Conservation (phyloP, 495 filamentous ascomycete genomes). For the Aspergillus leporis region DNA sequence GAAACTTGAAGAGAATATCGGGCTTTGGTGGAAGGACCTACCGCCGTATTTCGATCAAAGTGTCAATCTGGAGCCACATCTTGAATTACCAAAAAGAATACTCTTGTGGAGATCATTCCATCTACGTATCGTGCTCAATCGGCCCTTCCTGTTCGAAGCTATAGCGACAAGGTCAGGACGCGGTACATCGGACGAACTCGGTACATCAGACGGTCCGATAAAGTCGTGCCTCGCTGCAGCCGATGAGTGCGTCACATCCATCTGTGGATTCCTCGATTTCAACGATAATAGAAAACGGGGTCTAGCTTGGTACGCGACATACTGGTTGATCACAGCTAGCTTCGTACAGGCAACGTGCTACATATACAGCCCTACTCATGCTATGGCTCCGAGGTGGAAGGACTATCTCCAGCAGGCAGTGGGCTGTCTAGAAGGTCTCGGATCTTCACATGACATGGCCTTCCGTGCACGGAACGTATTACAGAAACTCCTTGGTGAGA, state of each 20-base stretch:
- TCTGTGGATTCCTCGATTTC: constrained; percentile 20
- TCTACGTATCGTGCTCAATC: constrained; percentile 26
- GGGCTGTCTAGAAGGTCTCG: constrained; percentile 21
- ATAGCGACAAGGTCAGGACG: constrained; percentile 19
- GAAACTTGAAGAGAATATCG: constrained; percentile 19
- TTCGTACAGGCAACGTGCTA: constrained; percentile 28
- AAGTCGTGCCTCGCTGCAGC: constrained; percentile 21
- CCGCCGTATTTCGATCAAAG: constrained; percentile 16
- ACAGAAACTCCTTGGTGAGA: constrained; percentile 21
- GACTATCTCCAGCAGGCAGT: constrained; percentile 20
- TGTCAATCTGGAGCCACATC: constrained; percentile 13
- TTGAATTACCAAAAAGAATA: constrained; percentile 19
- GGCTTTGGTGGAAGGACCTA: constrained; percentile 18
- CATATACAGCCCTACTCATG: constrained; percentile 18
- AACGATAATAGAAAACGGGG: constrained; percentile 20
- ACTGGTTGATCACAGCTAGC: constrained; percentile 25
- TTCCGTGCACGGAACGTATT: constrained; percentile 20
- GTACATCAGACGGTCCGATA: constrained; percentile 15
- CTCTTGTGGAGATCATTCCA: constrained; percentile 23
- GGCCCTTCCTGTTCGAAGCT: constrained; percentile 23
- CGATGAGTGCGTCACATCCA: constrained; percentile 20
- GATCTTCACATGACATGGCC: constrained; percentile 25
- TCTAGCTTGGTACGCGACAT: constrained; percentile 25
- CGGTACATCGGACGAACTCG: constrained; percentile 11
- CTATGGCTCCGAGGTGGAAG: constrained; percentile 16